These are phyloP conservation scores for Hymenoscyphus scutula DNA, from an alignment of 2,329 filamentous ascomycete species.

Conservation along the genomic window DNA sequence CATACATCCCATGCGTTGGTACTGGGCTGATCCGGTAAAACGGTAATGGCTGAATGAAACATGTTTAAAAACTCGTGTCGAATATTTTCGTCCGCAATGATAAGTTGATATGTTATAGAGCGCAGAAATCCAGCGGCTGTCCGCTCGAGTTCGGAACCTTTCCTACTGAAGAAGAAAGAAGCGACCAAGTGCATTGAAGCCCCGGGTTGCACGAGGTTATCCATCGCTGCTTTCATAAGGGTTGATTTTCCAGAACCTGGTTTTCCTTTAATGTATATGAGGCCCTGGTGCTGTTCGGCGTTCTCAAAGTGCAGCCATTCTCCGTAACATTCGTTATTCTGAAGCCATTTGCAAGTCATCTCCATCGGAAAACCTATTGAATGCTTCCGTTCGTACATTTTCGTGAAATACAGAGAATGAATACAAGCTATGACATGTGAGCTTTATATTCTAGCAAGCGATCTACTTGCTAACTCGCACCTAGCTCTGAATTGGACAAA, in stretches of 20 bases:
- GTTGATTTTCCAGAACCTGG: conserved; percentile 46
- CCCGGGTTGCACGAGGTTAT: background rate
- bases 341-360: conserved; percentile 42
- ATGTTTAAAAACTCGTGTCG: background rate
- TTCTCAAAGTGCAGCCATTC: conserved; percentile 38
- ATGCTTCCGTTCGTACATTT: conserved; percentile 36
- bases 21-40: background rate
- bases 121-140: background rate
- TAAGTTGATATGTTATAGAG: no score
- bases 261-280: conserved; percentile 48
- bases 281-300: conserved; percentile 33
- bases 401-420: conserved; percentile 7
- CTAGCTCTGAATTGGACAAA: no score
- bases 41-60: background rate
- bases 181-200: background rate
- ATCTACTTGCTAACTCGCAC: no score
- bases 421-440: background rate
- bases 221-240: conserved; percentile 33
- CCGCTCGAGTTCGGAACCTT: background rate
- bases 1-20: background rate
- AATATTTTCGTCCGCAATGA: no score
- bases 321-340: conserved; percentile 34
- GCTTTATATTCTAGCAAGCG: no score
- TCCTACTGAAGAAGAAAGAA: background rate
- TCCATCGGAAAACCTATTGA: conserved; percentile 38